Percentiles rank a stretch among this genome's conserved stretches.
phyloP scores from a whole-genome alignment of 2,329 filamentous ascomycete genomes.

The Setomelanomma holmii region DNA sequence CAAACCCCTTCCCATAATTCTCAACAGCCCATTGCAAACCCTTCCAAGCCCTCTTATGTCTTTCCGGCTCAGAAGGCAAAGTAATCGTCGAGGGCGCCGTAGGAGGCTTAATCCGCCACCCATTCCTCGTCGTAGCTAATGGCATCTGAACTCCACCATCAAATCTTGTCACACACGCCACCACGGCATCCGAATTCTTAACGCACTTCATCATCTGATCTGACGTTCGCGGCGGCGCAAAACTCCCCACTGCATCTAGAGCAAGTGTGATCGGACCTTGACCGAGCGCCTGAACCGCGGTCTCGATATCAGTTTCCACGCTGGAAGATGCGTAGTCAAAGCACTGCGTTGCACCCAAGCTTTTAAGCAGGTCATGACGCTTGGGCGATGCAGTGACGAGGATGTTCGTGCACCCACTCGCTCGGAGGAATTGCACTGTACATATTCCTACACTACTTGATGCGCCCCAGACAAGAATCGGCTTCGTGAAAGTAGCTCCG shows the following conservation, averaged over 20 bases:
- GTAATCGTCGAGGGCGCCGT: neutral
- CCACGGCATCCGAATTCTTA: neutral
- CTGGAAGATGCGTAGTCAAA: constrained; percentile 13
- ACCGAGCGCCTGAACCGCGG: constrained; percentile 5
- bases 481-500: constrained; percentile 42
- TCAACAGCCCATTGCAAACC: constrained; percentile 5
- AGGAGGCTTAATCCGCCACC: constrained; percentile 1
- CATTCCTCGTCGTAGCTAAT: neutral
- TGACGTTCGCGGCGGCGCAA: neutral
- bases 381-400: constrained; percentile 17
- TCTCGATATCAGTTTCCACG: constrained; percentile 6
- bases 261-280: constrained; percentile 3
- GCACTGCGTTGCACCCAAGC: constrained; percentile 11
- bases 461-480: constrained; percentile 18
- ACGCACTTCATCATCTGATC: neutral
- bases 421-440: constrained; percentile 9
- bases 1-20: constrained; percentile 2
- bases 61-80: constrained; percentile 2
- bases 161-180: constrained; percentile 2
- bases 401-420: constrained; percentile 12
- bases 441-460: constrained; percentile 15
- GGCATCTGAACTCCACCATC: constrained; percentile 3
- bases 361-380: constrained; percentile 10
- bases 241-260: constrained; percentile 3
- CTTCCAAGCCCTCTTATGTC: neutral